phyloP scores from a whole-genome alignment of 768 basidiomycete genomes.

The Pleurotus platypus region DNA sequence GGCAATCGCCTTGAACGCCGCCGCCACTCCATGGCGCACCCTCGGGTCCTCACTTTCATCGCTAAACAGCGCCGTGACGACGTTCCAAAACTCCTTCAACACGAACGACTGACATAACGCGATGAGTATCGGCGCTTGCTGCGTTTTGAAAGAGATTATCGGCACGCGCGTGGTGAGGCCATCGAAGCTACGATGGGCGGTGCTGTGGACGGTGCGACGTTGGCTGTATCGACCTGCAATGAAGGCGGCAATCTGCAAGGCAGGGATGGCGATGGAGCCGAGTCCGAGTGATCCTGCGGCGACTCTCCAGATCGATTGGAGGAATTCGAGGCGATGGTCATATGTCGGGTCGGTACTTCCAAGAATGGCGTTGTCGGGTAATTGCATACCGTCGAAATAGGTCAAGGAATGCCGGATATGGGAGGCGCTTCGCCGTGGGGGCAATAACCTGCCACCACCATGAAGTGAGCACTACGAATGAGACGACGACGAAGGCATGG shows the following conservation, averaged over 20 bases:
- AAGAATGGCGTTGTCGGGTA: slow-evolving; percentile 28
- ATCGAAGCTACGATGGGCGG: slow-evolving; percentile 10
- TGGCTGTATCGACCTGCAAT: slow-evolving; percentile 27
- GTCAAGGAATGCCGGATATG: slow-evolving; percentile 34
- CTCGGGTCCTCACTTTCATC: slow-evolving; percentile 13
- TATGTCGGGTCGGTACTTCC: slow-evolving; percentile 13
- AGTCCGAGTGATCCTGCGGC: slow-evolving; percentile 28
- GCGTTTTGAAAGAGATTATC: slow-evolving; percentile 37
- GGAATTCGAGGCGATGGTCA: slow-evolving; percentile 17
- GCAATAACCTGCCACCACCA: slow-evolving; percentile 10
- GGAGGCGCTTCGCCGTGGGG: slow-evolving; percentile 22
- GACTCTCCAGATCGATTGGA: slow-evolving; percentile 24
- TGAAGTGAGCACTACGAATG: too few species aligned
- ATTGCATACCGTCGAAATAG: slow-evolving; percentile 28
- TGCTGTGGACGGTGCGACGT: slow-evolving; percentile 20
- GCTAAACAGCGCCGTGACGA: slow-evolving; percentile 21
- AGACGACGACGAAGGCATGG: too few species aligned
- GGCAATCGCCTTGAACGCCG: slow-evolving; percentile 17
- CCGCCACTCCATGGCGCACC: slow-evolving; percentile 19
- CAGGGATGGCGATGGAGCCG: slow-evolving; percentile 17
- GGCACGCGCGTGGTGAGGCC: slow-evolving; percentile 5
- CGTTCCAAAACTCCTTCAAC: slow-evolving; percentile 25
- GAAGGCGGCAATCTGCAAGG: slow-evolving; percentile 17
- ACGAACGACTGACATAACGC: slow-evolving; percentile 32
- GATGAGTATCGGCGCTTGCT: slow-evolving; percentile 33